Percentiles rank a stretch among this genome's conserved stretches.
Conservation (phyloP, 2,329 filamentous ascomycete genomes). For the Sphaerulina populicola region DNA sequence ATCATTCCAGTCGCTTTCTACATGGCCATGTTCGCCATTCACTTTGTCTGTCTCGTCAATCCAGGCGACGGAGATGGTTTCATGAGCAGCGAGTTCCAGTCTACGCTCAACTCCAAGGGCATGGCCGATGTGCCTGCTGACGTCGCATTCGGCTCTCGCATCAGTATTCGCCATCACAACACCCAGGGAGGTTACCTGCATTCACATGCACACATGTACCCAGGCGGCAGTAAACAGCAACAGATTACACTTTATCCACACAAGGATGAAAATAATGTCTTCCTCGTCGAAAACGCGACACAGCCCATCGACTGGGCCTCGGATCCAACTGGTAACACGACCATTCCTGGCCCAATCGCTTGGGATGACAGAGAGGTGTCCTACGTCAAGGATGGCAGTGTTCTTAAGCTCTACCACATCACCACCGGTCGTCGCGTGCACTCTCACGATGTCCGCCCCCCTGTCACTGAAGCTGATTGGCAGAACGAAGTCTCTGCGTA, state of each 20-base stretch:
- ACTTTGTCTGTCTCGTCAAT: slow-evolving; percentile 87
- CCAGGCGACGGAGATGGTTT: slow-evolving; percentile 97
- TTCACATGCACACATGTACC: slow-evolving; percentile 96
- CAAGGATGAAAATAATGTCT: slow-evolving; percentile 97
- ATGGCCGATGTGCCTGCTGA: slow-evolving; percentile 95
- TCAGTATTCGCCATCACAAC: slow-evolving; percentile 85
- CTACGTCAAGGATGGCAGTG: slow-evolving; percentile 69
- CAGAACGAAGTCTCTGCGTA: slow-evolving; percentile 63
- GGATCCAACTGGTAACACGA: slow-evolving; percentile 49
- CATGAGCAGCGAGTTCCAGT: slow-evolving; percentile 99
- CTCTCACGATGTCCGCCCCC: slow-evolving; percentile 86
- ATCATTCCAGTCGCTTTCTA: slow-evolving; percentile 85
- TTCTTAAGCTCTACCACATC: slow-evolving; percentile 75
- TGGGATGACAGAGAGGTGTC: slow-evolving; percentile 68
- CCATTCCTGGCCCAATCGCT: slow-evolving; percentile 69
- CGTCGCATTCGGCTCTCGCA: slow-evolving; percentile 76
- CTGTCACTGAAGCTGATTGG: slow-evolving; percentile 69
- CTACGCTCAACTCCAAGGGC: slow-evolving; percentile 88
- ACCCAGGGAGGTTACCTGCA: slow-evolving; percentile 97
- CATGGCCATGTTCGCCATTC: slow-evolving; percentile 93
- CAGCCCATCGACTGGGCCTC: slow-evolving; percentile 58
- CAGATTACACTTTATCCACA: slow-evolving; percentile 97
- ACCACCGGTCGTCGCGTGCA: slow-evolving; percentile 83
- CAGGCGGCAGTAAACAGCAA: slow-evolving; percentile 93
- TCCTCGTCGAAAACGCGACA: slow-evolving; percentile 90